Evolutionary conservation across 2,329 filamentous ascomycete species (phyloP).

Genomic region (Harringtonia lauricola): DNA sequence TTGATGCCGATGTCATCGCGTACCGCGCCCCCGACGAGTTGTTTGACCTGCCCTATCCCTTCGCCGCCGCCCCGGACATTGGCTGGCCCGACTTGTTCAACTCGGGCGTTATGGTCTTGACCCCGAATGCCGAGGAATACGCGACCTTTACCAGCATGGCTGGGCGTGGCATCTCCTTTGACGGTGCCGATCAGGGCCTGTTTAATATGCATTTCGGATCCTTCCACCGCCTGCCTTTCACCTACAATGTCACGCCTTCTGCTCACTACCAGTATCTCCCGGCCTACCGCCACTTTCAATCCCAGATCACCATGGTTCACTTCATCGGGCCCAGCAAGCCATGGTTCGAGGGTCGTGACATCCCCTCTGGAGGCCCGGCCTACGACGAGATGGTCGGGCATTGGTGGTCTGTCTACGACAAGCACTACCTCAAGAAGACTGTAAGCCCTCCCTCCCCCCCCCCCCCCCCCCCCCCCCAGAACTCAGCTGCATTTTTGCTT

Average conservation of each 20-base stretch:
- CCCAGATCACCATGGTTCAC: slow-evolving; percentile 80
- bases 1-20: slow-evolving; percentile 90
- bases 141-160: slow-evolving; percentile 77
- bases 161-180: slow-evolving; percentile 80
- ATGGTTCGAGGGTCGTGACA: slow-evolving; percentile 58
- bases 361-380: slow-evolving; percentile 43
- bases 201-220: slow-evolving; percentile 88
- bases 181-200: slow-evolving; percentile 91
- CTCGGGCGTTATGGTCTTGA: slow-evolving; percentile 89
- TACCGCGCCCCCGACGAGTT: slow-evolving; percentile 87
- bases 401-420: slow-evolving; percentile 94
- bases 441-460: slow-evolving; percentile 24
- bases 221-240: slow-evolving; percentile 84
- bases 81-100: slow-evolving; percentile 99
- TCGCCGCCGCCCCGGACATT: slow-evolving; percentile 77
- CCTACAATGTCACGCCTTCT: slow-evolving; percentile 94
- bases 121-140: slow-evolving; percentile 78
- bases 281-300: slow-evolving; percentile 87
- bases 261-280: slow-evolving; percentile 96
- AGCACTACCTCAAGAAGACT: slow-evolving; percentile 58
- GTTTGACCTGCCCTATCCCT: slow-evolving; percentile 52
- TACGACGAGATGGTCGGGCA: slow-evolving; percentile 75
- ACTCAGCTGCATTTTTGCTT: too few species aligned
- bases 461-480: too few species aligned
- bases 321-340: slow-evolving; percentile 91